Conservation (phyloP, 2,329 filamentous ascomycete species). For the Volutella citrinella region DNA sequence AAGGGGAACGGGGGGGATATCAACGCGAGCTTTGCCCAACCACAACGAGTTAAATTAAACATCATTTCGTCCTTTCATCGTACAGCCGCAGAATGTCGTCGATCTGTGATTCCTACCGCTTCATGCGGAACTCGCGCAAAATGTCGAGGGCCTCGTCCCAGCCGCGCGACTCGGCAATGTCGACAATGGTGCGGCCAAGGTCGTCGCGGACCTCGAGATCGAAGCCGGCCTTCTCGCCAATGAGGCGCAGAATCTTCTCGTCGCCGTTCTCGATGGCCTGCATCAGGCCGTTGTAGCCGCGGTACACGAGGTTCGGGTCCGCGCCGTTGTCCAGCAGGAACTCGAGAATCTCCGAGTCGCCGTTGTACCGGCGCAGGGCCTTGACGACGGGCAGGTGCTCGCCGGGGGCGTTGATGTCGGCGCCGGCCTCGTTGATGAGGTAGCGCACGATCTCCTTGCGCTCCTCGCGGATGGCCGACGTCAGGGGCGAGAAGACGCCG, state of each 20-base stretch:
- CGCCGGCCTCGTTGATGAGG: constrained; percentile 59
- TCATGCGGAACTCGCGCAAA: no score
- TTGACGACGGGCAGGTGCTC: constrained; percentile 72
- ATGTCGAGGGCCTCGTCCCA: constrained; percentile 56
- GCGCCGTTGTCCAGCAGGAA: constrained; percentile 61
- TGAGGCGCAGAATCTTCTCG: constrained; percentile 47
- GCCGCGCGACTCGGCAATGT: constrained; percentile 56
- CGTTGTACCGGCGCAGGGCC: constrained; percentile 57
- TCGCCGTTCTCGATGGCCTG: constrained; percentile 66
- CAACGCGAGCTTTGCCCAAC: no score
- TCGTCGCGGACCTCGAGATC: constrained; percentile 54
- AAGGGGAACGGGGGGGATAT: no score
- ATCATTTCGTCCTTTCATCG: no score
- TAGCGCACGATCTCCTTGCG: constrained; percentile 58
- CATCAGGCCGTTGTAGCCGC: constrained; percentile 64
- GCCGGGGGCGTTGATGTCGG: constrained; percentile 64
- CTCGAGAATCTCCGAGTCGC: constrained; percentile 58
- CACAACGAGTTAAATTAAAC: no score
- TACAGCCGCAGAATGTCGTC: no score
- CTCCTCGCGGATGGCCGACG: constrained; percentile 63
- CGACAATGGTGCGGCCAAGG: constrained; percentile 49
- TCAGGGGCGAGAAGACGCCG: constrained; percentile 68
- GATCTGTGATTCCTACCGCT: no score
- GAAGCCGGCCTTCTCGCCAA: constrained; percentile 47
- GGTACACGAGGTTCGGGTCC: constrained; percentile 66